Conservation (phyloP, 371 early-diverging fungal species). For the Fennellomyces sp. region DNA sequence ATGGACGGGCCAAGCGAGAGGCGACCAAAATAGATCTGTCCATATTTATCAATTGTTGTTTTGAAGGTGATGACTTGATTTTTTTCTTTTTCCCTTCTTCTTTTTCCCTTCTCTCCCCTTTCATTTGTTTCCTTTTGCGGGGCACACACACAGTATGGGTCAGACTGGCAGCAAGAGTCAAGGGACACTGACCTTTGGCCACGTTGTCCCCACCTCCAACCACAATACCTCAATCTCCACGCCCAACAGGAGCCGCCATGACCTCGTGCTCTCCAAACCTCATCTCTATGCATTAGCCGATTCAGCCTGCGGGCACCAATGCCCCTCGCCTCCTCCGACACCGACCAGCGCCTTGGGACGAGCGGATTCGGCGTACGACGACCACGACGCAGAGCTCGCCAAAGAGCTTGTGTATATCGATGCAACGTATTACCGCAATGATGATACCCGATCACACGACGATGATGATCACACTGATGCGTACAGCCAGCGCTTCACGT, state of each 20-base stretch:
- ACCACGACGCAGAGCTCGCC: constrained; percentile 5
- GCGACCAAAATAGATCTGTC: background rate
- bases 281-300: constrained; percentile 15
- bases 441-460: constrained; percentile 5
- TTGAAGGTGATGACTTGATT: background rate
- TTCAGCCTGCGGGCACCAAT: background rate
- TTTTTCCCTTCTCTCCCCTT: constrained; percentile 7
- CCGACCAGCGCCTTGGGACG: constrained; percentile 7
- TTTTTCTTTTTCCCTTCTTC: constrained; percentile 5
- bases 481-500: constrained; percentile 4
- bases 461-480: background rate
- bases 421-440: constrained; percentile 32
- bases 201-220: background rate
- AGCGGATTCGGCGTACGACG: constrained; percentile 20
- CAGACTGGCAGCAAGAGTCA: constrained; percentile 16
- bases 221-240: background rate
- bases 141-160: constrained; percentile 13
- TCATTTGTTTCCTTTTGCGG: background rate
- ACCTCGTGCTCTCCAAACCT: constrained; percentile 6
- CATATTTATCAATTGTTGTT: constrained; percentile 1
- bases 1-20: background rate
- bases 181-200: constrained; percentile 16
- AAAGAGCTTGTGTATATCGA: constrained; percentile 43
- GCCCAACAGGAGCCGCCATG: background rate
- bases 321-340: constrained; percentile 4